Conservation (phyloP, 805 yeast species). For the Yarrowia sp. region DNA sequence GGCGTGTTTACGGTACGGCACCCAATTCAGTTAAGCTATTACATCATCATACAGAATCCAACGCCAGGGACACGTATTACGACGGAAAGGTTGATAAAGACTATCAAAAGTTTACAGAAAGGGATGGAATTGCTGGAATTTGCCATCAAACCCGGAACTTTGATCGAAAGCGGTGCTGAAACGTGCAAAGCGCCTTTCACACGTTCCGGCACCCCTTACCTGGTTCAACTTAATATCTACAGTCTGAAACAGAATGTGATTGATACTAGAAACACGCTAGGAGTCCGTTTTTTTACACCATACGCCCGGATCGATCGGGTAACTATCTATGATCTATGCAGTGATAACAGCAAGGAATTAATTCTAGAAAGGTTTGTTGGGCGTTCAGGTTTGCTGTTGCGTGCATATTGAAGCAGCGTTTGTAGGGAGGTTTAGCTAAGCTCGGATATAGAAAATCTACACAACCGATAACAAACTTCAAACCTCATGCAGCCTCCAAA, state of each 20-base stretch:
- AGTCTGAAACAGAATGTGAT: neutral
- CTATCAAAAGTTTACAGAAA: neutral
- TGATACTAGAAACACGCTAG: neutral
- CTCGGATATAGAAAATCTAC: neutral
- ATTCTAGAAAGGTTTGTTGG: neutral
- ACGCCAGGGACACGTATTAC: conserved; percentile 1
- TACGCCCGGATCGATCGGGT: neutral
- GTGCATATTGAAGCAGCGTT: neutral
- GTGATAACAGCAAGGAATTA: neutral
- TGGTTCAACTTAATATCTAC: neutral
- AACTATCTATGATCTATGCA: neutral
- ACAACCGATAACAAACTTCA: neutral
- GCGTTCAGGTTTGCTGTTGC: neutral
- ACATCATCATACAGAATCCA: conserved; percentile 10
- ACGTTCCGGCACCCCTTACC: neutral
- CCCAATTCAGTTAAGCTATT: neutral
- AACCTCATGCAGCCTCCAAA: neutral
- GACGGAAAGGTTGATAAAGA: neutral
- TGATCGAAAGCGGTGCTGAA: neutral
- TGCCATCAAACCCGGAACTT: conserved; percentile 11
- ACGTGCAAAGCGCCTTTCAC: neutral
- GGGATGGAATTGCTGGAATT: neutral
- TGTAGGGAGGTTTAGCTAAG: neutral
- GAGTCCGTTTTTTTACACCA: neutral
- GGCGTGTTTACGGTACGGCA: neutral